Evolutionary conservation across 805 yeast genomes (phyloP), one percentile per base, ranked within the genome.

Genomic region (Kodamaea hsintzibuensis): DNA sequence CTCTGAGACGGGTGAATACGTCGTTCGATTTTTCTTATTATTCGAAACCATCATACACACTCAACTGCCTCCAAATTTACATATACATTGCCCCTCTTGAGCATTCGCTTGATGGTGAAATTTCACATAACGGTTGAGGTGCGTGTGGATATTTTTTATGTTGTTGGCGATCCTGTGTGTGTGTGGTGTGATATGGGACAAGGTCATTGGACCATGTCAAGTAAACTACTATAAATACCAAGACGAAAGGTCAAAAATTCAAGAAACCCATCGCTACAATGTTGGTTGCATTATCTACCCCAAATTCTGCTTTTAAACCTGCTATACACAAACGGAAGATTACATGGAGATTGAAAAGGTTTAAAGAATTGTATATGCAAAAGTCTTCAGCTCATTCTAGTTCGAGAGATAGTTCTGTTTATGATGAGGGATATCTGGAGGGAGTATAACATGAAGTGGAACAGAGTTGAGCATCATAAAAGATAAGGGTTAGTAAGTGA

Each of bases 241-340:
- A 5, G 47, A 6, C 14, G 3, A 22, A 43, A 19, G 27, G 9
- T 18, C 47, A 16, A 7, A 9, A 12, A 8, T 43, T 22, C 47
- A 10, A 7, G 19, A 8, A 10, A 8, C 17, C 46, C 10, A 16
- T 16, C 17, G 5, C 22, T 19, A 12, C 17, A 18, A 49, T 49
- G 52, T 22, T 49, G 27, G 25, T 42, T 9, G 52, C 52, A 1
- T 49, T 49, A 22, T n/a, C 42, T 35, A 42, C 47, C 19, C 47
- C 47, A 3, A 42, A 42, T 35, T 50, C 52, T 22, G 38, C 52
- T 2, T 50, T 50, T 42, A 19, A 50, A 37, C 52, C 52, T 13
- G 18, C 48, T 13, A 5, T 50, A 19, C 46, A 22, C n/a, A 50
- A 43, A n/a, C 7, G 30, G 2, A 13, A 42, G 12, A 14, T 42